These are phyloP conservation scores for Oenanthe sinensis DNA, from an alignment of 129 eudicot genomes.

Conservation along the genomic window DNA sequence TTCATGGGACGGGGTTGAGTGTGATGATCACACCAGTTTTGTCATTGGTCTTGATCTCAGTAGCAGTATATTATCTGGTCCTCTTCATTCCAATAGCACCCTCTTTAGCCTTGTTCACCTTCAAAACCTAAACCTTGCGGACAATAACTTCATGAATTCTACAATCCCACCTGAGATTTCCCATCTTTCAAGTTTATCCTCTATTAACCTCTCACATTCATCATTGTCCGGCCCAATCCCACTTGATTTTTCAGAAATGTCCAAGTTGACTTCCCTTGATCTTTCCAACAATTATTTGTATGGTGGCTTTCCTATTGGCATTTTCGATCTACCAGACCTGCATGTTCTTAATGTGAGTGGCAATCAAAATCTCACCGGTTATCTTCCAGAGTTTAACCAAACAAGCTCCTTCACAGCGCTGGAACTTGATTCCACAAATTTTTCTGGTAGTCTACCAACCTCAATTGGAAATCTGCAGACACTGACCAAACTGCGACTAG, in stretches of 20 bases:
- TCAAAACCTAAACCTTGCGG: constrained; percentile 6
- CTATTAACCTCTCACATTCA: background rate
- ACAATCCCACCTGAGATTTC: constrained; percentile 13
- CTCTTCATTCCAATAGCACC: constrained; percentile 11
- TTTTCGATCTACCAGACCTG: constrained; percentile 19
- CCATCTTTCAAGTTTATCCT: background rate
- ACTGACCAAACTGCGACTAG: background rate
- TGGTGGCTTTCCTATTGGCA: constrained; percentile 16
- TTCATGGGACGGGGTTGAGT: constrained; percentile 19
- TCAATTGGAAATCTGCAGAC: constrained; percentile 20
- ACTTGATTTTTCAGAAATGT: background rate
- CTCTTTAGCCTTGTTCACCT: constrained; percentile 21
- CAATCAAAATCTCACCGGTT: constrained; percentile 19
- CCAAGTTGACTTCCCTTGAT: constrained; percentile 11
- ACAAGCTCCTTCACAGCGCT: constrained; percentile 13
- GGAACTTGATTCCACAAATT: background rate
- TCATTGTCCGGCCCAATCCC: constrained; percentile 7
- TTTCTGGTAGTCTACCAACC: constrained; percentile 21
- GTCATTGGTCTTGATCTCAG: constrained; percentile 19
- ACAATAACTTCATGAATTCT: constrained; percentile 16
- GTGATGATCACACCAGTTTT: constrained; percentile 1
- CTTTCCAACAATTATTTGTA: background rate
- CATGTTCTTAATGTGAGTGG: background rate
- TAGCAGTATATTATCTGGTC: constrained; percentile 13
- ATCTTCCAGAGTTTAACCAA: constrained; percentile 17